Percentiles rank a stretch among this genome's conserved stretches.
These are phyloP conservation scores for Carallia brachiata DNA, from an alignment of 345 rosid genomes.

Conservation along the genomic window DNA sequence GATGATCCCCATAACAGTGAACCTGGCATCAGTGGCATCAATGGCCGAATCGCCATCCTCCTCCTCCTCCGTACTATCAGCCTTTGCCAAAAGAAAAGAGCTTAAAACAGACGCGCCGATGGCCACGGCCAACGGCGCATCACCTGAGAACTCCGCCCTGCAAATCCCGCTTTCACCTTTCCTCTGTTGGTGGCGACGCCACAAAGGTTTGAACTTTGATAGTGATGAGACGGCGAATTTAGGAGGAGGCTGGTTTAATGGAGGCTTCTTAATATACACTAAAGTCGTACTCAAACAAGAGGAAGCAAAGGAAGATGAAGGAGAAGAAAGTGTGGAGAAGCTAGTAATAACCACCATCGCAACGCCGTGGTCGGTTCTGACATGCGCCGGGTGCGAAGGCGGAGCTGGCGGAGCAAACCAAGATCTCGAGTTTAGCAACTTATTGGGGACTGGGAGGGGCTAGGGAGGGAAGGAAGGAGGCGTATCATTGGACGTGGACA, in stretches of 20 bases:
- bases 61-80: constrained; percentile 28
- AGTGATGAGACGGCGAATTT: constrained; percentile 12
- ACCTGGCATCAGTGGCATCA: constrained; percentile 65
- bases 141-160: constrained; percentile 64
- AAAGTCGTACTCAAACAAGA: not conserved
- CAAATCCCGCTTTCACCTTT: constrained; percentile 32
- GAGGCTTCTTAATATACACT: constrained; percentile 14
- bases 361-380: not conserved
- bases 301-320: constrained; percentile 5
- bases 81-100: constrained; percentile 58
- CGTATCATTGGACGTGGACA: too few species aligned
- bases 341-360: constrained; percentile 20
- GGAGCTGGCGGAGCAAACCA: not conserved
- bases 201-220: constrained; percentile 17
- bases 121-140: constrained; percentile 65
- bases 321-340: not conserved
- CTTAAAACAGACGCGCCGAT: constrained; percentile 78
- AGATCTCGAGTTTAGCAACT: not conserved
- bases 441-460: not conserved
- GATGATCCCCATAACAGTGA: constrained; percentile 88
- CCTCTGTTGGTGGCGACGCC: constrained; percentile 8
- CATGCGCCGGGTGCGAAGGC: not conserved
- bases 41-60: constrained; percentile 50
- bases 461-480: too few species aligned
- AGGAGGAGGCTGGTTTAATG: not conserved